These are phyloP conservation scores for Bassia scoparia DNA, from an alignment of 148 eudicot species.

Conservation along the genomic window DNA sequence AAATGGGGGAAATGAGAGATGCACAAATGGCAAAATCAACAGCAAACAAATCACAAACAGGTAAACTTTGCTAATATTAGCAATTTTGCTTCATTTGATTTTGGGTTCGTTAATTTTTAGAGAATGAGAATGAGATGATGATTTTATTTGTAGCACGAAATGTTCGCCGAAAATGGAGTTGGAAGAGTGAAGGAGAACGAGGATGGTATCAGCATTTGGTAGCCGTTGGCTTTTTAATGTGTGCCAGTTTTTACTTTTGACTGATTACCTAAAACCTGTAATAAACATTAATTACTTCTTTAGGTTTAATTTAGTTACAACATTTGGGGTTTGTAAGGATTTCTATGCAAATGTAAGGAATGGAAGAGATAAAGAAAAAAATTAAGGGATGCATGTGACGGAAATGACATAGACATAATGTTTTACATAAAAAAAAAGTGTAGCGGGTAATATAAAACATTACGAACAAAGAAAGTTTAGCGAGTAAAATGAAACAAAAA, in stretches of 20 bases:
- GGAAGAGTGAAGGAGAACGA: conserved; percentile 13
- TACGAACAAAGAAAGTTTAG: too few species aligned
- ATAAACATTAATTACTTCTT: too few species aligned
- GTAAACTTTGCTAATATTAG: conserved; percentile 32
- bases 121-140: background rate
- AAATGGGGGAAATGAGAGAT: conserved; percentile 29
- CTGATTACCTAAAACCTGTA: background rate
- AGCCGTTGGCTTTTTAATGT: conserved; percentile 50
- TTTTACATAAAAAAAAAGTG: too few species aligned
- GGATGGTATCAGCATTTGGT: conserved; percentile 13
- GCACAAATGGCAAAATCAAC: conserved; percentile 28
- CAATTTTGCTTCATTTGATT: background rate
- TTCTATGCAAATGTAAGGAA: too few species aligned
- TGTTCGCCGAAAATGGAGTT: conserved; percentile 24
- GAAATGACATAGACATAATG: too few species aligned
- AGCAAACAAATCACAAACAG: conserved; percentile 12
- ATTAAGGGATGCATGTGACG: too few species aligned
- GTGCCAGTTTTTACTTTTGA: conserved; percentile 6
- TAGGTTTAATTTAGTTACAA: too few species aligned
- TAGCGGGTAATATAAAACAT: too few species aligned
- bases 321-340: too few species aligned
- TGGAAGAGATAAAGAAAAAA: too few species aligned
- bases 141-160: conserved; percentile 4
- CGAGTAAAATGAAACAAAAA: too few species aligned
- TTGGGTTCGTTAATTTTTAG: background rate